Conservation (phyloP, 306 rosid genomes). For the Quercus variabilis region DNA sequence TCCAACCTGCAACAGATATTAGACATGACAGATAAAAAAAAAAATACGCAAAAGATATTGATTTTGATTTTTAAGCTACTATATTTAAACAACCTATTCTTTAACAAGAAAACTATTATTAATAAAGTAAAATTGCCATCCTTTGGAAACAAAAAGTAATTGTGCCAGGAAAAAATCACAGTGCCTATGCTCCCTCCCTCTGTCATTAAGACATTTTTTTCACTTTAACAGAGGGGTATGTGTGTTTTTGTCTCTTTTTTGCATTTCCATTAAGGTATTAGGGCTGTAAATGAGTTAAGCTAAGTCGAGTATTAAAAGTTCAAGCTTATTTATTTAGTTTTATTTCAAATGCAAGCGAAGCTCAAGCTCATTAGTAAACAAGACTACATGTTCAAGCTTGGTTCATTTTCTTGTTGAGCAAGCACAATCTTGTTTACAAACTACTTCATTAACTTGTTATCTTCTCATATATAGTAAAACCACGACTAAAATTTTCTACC, state of each 20-base stretch:
- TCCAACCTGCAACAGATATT: slow-evolving; percentile 63
- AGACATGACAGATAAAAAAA: slow-evolving; percentile 10
- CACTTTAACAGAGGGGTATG: not conserved
- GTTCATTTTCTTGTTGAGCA: too few species aligned
- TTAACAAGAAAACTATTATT: not conserved
- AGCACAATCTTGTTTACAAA: too few species aligned
- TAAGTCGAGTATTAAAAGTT: too few species aligned
- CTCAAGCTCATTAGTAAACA: too few species aligned
- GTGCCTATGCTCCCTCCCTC: not conserved
- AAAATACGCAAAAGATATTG: not conserved
- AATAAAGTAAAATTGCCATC: not conserved
- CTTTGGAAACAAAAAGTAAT: not conserved
- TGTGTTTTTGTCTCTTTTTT: not conserved
- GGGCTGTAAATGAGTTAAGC: too few species aligned
- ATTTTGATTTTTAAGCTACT: not conserved
- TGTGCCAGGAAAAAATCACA: not conserved
- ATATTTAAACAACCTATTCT: not conserved
- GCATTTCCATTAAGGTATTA: not conserved
- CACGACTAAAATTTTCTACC: too few species aligned
- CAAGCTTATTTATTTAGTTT: too few species aligned
- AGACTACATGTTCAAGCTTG: too few species aligned
- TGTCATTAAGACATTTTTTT: not conserved
- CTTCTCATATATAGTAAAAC: too few species aligned
- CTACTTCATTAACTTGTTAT: too few species aligned
- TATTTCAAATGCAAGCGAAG: too few species aligned